Percentiles rank a stretch among this genome's conserved stretches.
Evolutionary conservation across 2,329 filamentous ascomycete genomes (phyloP).

Genomic region (Aspergillus sp.): DNA sequence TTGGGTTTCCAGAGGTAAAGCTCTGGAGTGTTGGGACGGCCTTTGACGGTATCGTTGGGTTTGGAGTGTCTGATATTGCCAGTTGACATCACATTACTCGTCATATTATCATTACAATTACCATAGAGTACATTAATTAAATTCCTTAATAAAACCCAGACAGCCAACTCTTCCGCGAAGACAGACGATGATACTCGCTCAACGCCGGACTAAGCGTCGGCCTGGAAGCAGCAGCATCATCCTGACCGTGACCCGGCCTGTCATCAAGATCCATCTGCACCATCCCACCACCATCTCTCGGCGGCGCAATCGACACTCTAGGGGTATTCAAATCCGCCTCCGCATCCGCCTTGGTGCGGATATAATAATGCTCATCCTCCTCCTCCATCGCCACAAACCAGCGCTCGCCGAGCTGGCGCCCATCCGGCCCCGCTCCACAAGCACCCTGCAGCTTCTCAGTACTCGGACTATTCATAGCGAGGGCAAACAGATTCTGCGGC

Average conservation of each 20-base stretch:
- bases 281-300: constrained; percentile 11
- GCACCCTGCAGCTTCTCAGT: constrained; percentile 53
- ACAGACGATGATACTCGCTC: constrained; percentile 34
- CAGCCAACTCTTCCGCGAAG: constrained; percentile 26
- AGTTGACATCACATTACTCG: background rate
- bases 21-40: background rate
- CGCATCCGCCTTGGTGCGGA: constrained; percentile 36
- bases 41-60: background rate
- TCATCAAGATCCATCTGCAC: constrained; percentile 17
- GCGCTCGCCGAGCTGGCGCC: constrained; percentile 48
- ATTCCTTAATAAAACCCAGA: constrained; percentile 25
- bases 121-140: background rate
- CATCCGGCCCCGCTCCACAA: constrained; percentile 57
- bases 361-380: constrained; percentile 54
- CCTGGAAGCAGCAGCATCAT: constrained; percentile 23
- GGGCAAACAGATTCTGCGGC: constrained; percentile 70
- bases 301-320: background rate
- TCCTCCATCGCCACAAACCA: constrained; percentile 50
- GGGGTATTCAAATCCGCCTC: constrained; percentile 20
- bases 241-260: constrained; percentile 1
- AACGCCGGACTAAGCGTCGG: constrained; percentile 33
- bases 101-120: background rate
- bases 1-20: constrained; percentile 4
- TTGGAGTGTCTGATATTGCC: background rate
- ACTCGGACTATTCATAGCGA: constrained; percentile 67